Evolutionary conservation across 176 grass and related monocot genomes (phyloP), one percentile per base, ranked within the genome.

Genomic region (Paspalum notatum): DNA sequence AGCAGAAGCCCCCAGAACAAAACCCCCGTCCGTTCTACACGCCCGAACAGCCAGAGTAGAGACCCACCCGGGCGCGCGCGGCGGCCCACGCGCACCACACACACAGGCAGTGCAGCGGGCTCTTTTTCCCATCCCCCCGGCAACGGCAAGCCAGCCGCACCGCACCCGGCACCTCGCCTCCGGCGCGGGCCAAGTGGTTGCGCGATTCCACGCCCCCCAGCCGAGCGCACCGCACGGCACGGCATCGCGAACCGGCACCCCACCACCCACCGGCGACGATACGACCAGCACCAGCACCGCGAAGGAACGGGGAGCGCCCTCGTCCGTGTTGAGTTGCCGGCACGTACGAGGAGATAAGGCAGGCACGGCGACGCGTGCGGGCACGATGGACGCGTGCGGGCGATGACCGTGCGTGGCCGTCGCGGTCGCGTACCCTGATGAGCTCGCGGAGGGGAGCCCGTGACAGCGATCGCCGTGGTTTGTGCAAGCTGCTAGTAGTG

Each of bases 321-420:
- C 50, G 50, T 52, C 32, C 32, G 32, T 32, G 32, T 2, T 32
- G 32, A 32, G 69, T 53, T 49, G 18, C 42, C n/a, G 18, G 68
- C 4, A 5, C 12, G 70, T 62, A 82, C 80, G 59, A 68, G 74
- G 59, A 68, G 83, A 85, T 62, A 78, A 78, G 83, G 82, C 63
- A 25, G 41, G 17, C n/a, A 47, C 41, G 65, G 9, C 65, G 20
- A 45, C 38, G 59, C 46, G 45, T 16, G 37, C 12, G 4, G 13
- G 41, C 49, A 48, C 82, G 20, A 72, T 2, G 32, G 80, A 17
- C 37, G 68, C 37, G 55, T 56, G 38, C n/a, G n/a, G n/a, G n/a
- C n/a, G n/a, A n/a, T n/a, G n/a, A n/a, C n/a, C 41, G 53, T 17
- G 57, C 56, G 73, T 59, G 62, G 62, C 51, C 66, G 68, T 71